Conservation (phyloP, 2,329 filamentous ascomycete genomes). For the Cytospora piceae region DNA sequence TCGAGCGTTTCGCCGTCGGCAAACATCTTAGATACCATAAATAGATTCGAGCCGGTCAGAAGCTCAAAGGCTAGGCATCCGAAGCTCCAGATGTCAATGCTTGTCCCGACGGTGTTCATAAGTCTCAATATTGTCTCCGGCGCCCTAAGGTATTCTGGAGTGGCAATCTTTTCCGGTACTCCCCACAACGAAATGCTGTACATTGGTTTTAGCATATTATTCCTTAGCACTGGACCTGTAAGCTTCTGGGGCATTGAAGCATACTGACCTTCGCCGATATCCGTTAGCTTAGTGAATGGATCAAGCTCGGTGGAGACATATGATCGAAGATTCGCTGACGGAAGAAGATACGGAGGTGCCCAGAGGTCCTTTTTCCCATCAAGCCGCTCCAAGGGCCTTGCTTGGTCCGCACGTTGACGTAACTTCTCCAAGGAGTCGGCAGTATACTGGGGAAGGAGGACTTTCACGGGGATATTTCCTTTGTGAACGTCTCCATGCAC, state of each 20-base stretch:
- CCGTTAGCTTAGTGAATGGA: slow-evolving; percentile 16
- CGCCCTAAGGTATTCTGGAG: slow-evolving; percentile 8
- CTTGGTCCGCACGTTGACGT: background rate
- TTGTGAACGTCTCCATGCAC: slow-evolving; percentile 22
- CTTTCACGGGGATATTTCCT: slow-evolving; percentile 11
- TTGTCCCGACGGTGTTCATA: background rate
- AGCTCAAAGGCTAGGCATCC: slow-evolving; percentile 33
- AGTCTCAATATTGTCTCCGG: slow-evolving; percentile 15
- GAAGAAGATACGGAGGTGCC: slow-evolving; percentile 20
- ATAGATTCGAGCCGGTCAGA: slow-evolving; percentile 29
- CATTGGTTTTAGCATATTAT: background rate
- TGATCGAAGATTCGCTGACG: background rate
- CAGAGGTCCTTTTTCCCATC: slow-evolving; percentile 16
- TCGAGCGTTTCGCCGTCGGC: slow-evolving; percentile 15
- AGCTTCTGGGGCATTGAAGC: background rate
- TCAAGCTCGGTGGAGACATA: slow-evolving; percentile 13
- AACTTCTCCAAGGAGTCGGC: background rate
- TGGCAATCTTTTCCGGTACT: slow-evolving; percentile 7
- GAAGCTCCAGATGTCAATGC: slow-evolving; percentile 34
- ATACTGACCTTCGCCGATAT: slow-evolving; percentile 18
- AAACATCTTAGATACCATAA: slow-evolving; percentile 13
- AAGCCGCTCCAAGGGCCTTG: slow-evolving; percentile 10
- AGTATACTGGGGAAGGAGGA: slow-evolving; percentile 5
- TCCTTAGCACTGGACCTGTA: no score
- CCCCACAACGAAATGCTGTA: slow-evolving; percentile 7